These are phyloP conservation scores for Aspergillus sp. DNA, from an alignment of 2,329 filamentous ascomycete genomes.

Conservation along the genomic window DNA sequence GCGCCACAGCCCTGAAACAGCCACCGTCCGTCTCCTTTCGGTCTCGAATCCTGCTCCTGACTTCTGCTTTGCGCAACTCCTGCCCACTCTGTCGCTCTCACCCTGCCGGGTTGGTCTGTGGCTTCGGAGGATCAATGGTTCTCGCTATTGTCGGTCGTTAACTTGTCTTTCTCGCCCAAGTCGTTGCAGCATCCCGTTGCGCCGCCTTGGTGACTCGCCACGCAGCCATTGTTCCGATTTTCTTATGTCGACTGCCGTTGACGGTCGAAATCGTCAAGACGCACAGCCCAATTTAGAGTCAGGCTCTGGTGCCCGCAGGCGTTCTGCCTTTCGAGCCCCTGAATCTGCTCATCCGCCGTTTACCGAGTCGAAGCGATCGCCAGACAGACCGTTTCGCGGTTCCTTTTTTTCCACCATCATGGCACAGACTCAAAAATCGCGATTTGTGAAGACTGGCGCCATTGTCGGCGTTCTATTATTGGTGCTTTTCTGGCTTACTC, in stretches of 20 bases:
- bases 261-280: constrained; percentile 40
- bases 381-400: constrained; percentile 28
- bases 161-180: constrained; percentile 9
- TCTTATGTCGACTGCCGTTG: constrained; percentile 49
- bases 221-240: constrained; percentile 11
- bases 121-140: constrained; percentile 21
- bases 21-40: neutral
- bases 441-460: constrained; percentile 54
- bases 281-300: constrained; percentile 48
- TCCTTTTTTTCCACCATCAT: constrained; percentile 41
- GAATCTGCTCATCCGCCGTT: constrained; percentile 34
- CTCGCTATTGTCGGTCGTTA: constrained; percentile 16
- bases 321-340: constrained; percentile 44
- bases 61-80: neutral
- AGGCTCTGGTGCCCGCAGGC: constrained; percentile 37
- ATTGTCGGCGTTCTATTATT: constrained; percentile 50
- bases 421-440: constrained; percentile 53
- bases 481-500: constrained; percentile 47
- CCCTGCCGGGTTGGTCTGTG: constrained; percentile 12
- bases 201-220: constrained; percentile 13
- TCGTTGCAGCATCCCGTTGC: constrained; percentile 2
- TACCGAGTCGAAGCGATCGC: constrained; percentile 39
- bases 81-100: neutral
- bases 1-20: constrained; percentile 3
- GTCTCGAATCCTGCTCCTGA: neutral